Percentiles rank a stretch among this genome's conserved stretches.
phyloP scores from a whole-genome alignment of 1,139 yeast genomes.

The Debaryomycetaceae sp. region DNA sequence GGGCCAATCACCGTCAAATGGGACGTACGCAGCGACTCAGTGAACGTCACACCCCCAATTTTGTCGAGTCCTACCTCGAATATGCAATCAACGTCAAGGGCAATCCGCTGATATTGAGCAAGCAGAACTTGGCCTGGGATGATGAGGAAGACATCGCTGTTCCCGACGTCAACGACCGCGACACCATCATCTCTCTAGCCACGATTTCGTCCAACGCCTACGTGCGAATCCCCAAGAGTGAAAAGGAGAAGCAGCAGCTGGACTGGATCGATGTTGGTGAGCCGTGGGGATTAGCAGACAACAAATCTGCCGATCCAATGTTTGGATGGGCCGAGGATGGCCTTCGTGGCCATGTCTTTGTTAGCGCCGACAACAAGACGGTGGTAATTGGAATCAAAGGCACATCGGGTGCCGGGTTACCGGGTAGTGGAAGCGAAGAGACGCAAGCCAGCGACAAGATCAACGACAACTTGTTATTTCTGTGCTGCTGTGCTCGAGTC shows the following conservation, averaged over 20 bases:
- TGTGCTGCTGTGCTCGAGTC: slow-evolving; percentile 95
- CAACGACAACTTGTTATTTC: slow-evolving; percentile 84
- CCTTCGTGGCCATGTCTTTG: slow-evolving; percentile 86
- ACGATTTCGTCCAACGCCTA: slow-evolving; percentile 90
- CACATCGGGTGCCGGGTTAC: slow-evolving; percentile 80
- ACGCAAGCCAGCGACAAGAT: slow-evolving; percentile 77
- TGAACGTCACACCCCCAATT: slow-evolving; percentile 57
- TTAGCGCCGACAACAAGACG: slow-evolving; percentile 55
- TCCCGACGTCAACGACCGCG: slow-evolving; percentile 73
- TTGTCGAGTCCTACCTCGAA: slow-evolving; percentile 59
- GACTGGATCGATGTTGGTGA: slow-evolving; percentile 85
- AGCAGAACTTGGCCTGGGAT: slow-evolving; percentile 54
- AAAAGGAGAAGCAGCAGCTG: slow-evolving; percentile 42
- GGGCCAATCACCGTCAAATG: slow-evolving; percentile 11
- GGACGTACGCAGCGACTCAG: slow-evolving; percentile 43
- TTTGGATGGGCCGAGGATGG: slow-evolving; percentile 91
- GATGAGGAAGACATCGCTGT: slow-evolving; percentile 42
- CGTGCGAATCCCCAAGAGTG: slow-evolving; percentile 68
- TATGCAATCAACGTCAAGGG: slow-evolving; percentile 48
- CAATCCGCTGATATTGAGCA: slow-evolving; percentile 37
- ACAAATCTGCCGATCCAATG: slow-evolving; percentile 26
- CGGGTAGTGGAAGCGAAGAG: slow-evolving; percentile 70
- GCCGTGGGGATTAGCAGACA: slow-evolving; percentile 44
- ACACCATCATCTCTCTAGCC: slow-evolving; percentile 73
- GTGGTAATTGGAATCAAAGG: slow-evolving; percentile 88